These are phyloP conservation scores for Podila horticola DNA, from an alignment of 192 early-diverging fungal genomes.

Conservation along the genomic window DNA sequence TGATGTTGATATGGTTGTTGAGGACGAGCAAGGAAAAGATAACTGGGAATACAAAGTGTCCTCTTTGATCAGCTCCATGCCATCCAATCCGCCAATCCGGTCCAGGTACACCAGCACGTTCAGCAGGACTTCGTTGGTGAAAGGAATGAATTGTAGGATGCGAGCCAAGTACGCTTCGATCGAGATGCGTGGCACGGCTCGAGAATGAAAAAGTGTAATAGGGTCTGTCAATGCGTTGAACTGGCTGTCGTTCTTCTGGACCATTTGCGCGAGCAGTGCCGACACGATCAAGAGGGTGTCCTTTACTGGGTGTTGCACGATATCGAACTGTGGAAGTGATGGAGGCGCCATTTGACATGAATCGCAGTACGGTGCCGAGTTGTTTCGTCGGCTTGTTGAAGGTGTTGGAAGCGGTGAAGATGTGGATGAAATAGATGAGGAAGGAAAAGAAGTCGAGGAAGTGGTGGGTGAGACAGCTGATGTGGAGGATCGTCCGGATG, in stretches of 20 bases:
- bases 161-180: slow-evolving; percentile 72
- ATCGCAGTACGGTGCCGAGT: background rate
- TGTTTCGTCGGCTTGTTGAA: background rate
- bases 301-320: slow-evolving; percentile 55
- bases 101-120: slow-evolving; percentile 79
- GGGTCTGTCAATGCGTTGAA: slow-evolving; percentile 29
- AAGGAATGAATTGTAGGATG: slow-evolving; percentile 74
- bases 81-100: slow-evolving; percentile 61
- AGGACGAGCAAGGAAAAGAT: background rate
- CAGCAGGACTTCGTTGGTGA: slow-evolving; percentile 73
- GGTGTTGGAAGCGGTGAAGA: background rate
- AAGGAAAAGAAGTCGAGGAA: background rate
- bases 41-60: background rate
- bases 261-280: slow-evolving; percentile 51
- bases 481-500: too few species aligned
- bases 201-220: slow-evolving; percentile 76
- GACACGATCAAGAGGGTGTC: slow-evolving; percentile 61
- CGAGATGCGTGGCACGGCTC: slow-evolving; percentile 71
- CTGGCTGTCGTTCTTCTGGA: slow-evolving; percentile 54
- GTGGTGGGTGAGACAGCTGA: background rate
- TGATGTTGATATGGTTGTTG: background rate
- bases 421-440: background rate
- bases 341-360: background rate
- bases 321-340: slow-evolving; percentile 27
- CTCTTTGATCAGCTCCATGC: slow-evolving; percentile 24